A percentile compares a stretch with the other conserved stretches of the same genome.
These are phyloP conservation scores for Diaporthe citri DNA, from an alignment of 2,329 filamentous ascomycete species.

Conservation along the genomic window DNA sequence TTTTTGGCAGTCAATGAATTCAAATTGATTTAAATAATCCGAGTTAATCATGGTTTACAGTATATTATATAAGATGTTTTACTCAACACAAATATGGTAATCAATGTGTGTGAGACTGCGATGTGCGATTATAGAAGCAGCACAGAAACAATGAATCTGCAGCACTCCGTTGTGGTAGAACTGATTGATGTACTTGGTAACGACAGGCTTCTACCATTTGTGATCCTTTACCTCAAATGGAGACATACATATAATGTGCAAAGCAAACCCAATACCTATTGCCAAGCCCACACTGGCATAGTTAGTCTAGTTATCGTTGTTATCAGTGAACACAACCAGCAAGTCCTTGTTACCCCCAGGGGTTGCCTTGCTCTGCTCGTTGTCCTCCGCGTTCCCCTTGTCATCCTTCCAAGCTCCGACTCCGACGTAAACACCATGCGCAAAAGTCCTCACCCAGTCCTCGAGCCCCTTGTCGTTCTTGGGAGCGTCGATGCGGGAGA, in stretches of 20 bases:
- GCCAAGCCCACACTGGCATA: slow-evolving; percentile 70
- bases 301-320: slow-evolving; percentile 6
- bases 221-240: not conserved
- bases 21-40: not conserved
- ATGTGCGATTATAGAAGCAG: too few species aligned
- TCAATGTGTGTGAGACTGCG: too few species aligned
- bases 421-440: slow-evolving; percentile 31
- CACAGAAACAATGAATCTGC: too few species aligned
- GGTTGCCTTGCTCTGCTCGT: slow-evolving; percentile 30
- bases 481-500: slow-evolving; percentile 28
- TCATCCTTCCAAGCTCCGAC: slow-evolving; percentile 32
- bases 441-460: slow-evolving; percentile 35
- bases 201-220: not conserved
- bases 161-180: not conserved
- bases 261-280: not conserved
- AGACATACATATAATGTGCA: not conserved
- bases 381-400: slow-evolving; percentile 16
- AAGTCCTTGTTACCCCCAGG: slow-evolving; percentile 25
- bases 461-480: slow-evolving; percentile 32
- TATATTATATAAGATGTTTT: too few species aligned
- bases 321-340: slow-evolving; percentile 31
- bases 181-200: not conserved
- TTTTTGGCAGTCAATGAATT: not conserved
- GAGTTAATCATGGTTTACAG: not conserved
- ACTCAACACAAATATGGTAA: too few species aligned